Percentiles rank a stretch among this genome's conserved stretches.
phyloP scores from a whole-genome alignment of 1,139 yeast genomes.

The Yamadazyma spencermartinsiae region DNA sequence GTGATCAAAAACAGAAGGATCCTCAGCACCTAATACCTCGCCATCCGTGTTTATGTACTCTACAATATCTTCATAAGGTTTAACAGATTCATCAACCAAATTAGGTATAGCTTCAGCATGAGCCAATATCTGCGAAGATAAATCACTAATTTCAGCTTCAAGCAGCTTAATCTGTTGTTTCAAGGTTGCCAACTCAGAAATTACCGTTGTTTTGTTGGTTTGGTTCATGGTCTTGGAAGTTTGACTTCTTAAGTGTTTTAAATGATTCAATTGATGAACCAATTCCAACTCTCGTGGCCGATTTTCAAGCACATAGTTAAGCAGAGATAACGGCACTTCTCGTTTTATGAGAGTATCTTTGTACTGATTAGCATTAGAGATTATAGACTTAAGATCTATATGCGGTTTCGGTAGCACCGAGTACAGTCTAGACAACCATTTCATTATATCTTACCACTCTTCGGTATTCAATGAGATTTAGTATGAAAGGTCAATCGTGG shows the following conservation, averaged over 20 bases:
- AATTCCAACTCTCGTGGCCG: slow-evolving; percentile 26
- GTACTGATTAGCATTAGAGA: slow-evolving; percentile 37
- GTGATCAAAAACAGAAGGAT: slow-evolving; percentile 52
- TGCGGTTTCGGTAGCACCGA: slow-evolving; percentile 19
- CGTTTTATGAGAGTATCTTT: slow-evolving; percentile 51
- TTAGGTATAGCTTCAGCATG: slow-evolving; percentile 69
- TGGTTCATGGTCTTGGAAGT: slow-evolving; percentile 25
- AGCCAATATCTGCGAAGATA: slow-evolving; percentile 30
- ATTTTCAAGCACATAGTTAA: slow-evolving; percentile 26
- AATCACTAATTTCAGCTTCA: slow-evolving; percentile 29
- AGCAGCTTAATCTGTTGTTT: slow-evolving; percentile 35
- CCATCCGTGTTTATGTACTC: slow-evolving; percentile 47
- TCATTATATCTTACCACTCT: no score
- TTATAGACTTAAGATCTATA: slow-evolving; percentile 47
- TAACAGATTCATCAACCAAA: slow-evolving; percentile 42
- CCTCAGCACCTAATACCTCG: background rate
- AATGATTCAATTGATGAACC: slow-evolving; percentile 22
- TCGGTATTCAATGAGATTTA: background rate
- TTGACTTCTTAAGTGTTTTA: slow-evolving; percentile 30
- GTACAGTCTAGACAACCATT: slow-evolving; percentile 2
- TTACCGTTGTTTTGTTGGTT: slow-evolving; percentile 21
- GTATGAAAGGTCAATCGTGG: background rate
- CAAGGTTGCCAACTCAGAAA: slow-evolving; percentile 30
- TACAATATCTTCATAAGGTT: slow-evolving; percentile 20
- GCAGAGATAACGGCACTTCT: slow-evolving; percentile 26